phyloP scores from a whole-genome alignment of 768 basidiomycete genomes.

The Kwoniella europaea region DNA sequence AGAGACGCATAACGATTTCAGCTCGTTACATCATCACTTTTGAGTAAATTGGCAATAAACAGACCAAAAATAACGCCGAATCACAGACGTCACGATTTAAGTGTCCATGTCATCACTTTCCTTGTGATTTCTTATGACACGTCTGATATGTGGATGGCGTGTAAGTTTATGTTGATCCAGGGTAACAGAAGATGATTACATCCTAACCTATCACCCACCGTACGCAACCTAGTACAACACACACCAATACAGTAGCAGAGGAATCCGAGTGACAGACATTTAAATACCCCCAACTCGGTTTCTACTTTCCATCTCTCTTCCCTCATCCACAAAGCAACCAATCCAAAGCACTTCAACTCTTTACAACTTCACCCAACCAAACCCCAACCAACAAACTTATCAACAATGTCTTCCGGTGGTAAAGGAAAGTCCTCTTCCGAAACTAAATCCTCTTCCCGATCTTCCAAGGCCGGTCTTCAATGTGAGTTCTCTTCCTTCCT shows the following conservation, averaged over 20 bases:
- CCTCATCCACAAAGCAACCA: no score
- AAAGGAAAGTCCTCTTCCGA: slow-evolving; percentile 62
- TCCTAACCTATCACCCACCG: not conserved
- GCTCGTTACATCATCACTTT: slow-evolving; percentile 23
- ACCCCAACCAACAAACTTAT: slow-evolving; percentile 31
- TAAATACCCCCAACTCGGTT: not conserved
- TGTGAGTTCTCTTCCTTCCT: slow-evolving; percentile 65
- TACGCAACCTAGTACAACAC: no score
- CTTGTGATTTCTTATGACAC: not conserved
- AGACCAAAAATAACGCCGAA: slow-evolving; percentile 14
- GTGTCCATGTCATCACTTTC: slow-evolving; percentile 23
- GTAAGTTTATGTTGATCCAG: not conserved
- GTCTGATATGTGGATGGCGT: not conserved
- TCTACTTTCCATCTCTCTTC: no score
- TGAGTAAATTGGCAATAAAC: not conserved
- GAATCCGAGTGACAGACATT: not conserved
- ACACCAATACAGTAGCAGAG: no score
- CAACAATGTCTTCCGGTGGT: slow-evolving; percentile 57
- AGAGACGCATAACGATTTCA: slow-evolving; percentile 22
- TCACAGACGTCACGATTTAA: slow-evolving; percentile 18
- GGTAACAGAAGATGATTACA: not conserved
- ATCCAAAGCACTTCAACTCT: no score
- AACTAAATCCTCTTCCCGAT: slow-evolving; percentile 70
- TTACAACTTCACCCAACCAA: not conserved
- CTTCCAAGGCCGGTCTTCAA: slow-evolving; percentile 63